Conservation (phyloP, 805 yeast species). For the Yamadazyma paraphyllophila region DNA sequence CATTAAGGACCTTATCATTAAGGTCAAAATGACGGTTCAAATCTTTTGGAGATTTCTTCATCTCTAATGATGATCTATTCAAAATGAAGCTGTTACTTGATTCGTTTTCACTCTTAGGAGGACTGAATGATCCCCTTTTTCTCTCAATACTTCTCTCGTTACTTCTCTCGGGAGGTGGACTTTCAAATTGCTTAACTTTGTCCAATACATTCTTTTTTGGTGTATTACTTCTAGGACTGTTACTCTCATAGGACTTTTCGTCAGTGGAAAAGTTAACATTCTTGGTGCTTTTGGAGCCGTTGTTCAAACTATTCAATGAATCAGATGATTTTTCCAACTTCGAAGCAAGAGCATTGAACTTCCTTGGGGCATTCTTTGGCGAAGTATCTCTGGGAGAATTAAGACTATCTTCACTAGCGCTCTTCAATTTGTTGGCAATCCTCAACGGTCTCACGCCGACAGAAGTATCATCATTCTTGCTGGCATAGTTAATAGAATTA, state of each 20-base stretch:
- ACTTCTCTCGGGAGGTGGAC: conserved; percentile 15
- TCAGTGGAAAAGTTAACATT: background rate
- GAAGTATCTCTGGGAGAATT: background rate
- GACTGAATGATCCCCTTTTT: conserved; percentile 18
- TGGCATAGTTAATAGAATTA: background rate
- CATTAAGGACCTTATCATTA: background rate
- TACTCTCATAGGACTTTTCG: too few species aligned
- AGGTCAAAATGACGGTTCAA: conserved; percentile 1
- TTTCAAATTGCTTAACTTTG: conserved; percentile 37
- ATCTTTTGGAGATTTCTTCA: conserved; percentile 15
- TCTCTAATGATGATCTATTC: conserved; percentile 17
- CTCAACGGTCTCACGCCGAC: conserved; percentile 64
- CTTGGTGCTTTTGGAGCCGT: conserved; percentile 1
- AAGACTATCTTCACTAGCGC: conserved; percentile 1
- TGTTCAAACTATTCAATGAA: conserved; percentile 20
- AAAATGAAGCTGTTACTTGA: conserved; percentile 15
- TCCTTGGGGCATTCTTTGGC: background rate
- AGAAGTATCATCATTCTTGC: background rate
- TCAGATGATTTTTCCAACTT: conserved; percentile 20
- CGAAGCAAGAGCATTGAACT: conserved; percentile 19
- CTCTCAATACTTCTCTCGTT: conserved; percentile 3
- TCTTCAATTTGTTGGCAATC: conserved; percentile 54
- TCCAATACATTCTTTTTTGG: conserved; percentile 26
- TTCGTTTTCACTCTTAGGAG: conserved; percentile 8
- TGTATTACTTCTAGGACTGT: conserved; percentile 1